A percentile compares a stretch with the other conserved stretches of the same genome.
These are phyloP conservation scores for Bipolaris zeicola DNA, from an alignment of 2,329 filamentous ascomycete genomes.

Conservation along the genomic window DNA sequence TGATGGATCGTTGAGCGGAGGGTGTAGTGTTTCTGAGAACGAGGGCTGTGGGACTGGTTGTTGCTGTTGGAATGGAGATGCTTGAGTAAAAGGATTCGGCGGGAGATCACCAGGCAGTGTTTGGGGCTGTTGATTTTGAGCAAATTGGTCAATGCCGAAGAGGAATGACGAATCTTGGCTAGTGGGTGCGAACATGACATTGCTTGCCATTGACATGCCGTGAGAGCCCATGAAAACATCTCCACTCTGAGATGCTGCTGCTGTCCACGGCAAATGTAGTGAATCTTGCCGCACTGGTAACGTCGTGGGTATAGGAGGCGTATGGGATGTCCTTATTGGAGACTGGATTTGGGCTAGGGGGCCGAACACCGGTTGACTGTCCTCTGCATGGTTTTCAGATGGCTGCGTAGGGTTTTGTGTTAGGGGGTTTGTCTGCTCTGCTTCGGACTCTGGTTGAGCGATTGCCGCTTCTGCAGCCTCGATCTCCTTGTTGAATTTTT, in stretches of 20 bases:
- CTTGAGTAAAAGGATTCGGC: conserved; percentile 34
- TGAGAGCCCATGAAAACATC: conserved; percentile 35
- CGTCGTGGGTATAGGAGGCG: conserved; percentile 22
- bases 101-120: conserved; percentile 24
- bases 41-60: conserved; percentile 29
- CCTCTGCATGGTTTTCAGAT: background rate
- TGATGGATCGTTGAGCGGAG: conserved; percentile 40
- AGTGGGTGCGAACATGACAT: conserved; percentile 43
- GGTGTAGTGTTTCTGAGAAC: conserved; percentile 30
- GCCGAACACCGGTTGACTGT: conserved; percentile 6
- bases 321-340: conserved; percentile 18
- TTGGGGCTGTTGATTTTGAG: conserved; percentile 25
- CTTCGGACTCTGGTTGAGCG: conserved; percentile 7
- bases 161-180: conserved; percentile 44
- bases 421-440: conserved; percentile 6
- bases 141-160: conserved; percentile 48
- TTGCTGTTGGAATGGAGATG: conserved; percentile 22
- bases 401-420: conserved; percentile 2
- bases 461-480: conserved; percentile 12
- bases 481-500: conserved; percentile 45
- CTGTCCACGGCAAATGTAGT: conserved; percentile 27
- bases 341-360: conserved; percentile 16
- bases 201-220: conserved; percentile 34
- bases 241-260: conserved; percentile 32
- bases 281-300: conserved; percentile 22